These are phyloP conservation scores for Lasiosphaeria ovina DNA, from an alignment of 495 filamentous ascomycete species.

Conservation along the genomic window DNA sequence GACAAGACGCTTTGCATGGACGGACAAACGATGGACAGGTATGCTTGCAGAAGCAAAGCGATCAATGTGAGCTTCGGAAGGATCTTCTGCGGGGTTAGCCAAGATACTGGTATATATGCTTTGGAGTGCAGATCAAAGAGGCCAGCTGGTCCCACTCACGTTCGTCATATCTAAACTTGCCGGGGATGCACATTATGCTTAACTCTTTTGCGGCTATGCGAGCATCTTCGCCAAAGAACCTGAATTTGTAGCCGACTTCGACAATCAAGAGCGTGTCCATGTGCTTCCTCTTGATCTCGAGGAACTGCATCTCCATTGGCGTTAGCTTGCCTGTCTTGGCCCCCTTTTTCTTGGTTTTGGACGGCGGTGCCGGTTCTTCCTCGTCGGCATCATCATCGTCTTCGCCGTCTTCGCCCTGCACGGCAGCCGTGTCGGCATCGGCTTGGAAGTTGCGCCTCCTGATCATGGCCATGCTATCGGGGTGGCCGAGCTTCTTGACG, in stretches of 20 bases:
- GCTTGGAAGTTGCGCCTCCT: conserved; percentile 54
- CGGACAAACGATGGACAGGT: conserved; percentile 84
- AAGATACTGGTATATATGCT: neutral
- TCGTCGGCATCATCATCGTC: conserved; percentile 50
- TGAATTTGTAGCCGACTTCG: conserved; percentile 97
- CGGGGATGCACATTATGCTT: conserved; percentile 94
- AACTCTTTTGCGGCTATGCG: conserved; percentile 85
- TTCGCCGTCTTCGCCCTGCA: conserved; percentile 51
- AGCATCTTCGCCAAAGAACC: conserved; percentile 97
- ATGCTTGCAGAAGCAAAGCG: conserved; percentile 96
- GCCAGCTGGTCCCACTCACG: conserved; percentile 45
- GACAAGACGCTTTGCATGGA: conserved; percentile 93
- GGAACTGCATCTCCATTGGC: conserved; percentile 87
- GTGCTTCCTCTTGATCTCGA: conserved; percentile 90
- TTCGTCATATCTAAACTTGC: conserved; percentile 92
- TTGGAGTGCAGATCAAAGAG: neutral
- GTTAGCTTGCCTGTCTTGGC: conserved; percentile 84
- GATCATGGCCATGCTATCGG: conserved; percentile 73
- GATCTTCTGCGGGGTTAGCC: conserved; percentile 46
- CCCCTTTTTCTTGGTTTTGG: conserved; percentile 60
- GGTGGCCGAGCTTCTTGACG: conserved; percentile 80
- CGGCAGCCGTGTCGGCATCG: conserved; percentile 49
- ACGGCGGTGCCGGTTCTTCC: conserved; percentile 41
- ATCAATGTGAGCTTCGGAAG: conserved; percentile 89
- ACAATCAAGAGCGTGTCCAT: conserved; percentile 86